These are phyloP conservation scores for Odonthalia washingtoniensis DNA, from an alignment of 31 red algal species.

Conservation along the genomic window DNA sequence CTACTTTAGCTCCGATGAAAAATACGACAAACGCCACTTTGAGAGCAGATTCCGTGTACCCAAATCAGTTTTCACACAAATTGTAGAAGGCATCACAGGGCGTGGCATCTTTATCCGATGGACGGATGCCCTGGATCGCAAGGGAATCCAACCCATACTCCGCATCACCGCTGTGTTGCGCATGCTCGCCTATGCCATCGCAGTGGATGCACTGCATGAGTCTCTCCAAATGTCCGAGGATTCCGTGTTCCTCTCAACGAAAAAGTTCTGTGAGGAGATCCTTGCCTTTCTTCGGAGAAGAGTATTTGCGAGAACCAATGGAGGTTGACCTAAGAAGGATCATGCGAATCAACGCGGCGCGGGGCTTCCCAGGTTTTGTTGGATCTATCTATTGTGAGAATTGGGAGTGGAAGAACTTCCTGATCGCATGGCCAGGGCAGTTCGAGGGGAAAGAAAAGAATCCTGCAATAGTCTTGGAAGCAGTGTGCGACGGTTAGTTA, in stretches of 20 bases:
- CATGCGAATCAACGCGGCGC: conserved; percentile 10
- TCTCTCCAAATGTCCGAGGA: conserved; percentile 31
- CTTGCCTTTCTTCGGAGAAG: conserved; percentile 6
- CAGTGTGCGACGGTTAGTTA: conserved; percentile 29
- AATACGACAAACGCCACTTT: not conserved
- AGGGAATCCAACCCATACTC: conserved; percentile 7
- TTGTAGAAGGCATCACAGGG: not conserved
- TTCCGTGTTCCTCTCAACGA: not conserved
- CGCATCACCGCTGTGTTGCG: conserved; percentile 2
- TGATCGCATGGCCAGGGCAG: conserved; percentile 14
- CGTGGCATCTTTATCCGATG: not conserved
- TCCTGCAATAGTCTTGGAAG: conserved; percentile 28
- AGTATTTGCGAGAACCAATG: conserved; percentile 23
- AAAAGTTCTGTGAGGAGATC: not conserved
- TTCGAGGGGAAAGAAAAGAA: conserved; percentile 8
- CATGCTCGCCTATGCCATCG: conserved; percentile 21
- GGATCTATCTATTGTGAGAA: conserved; percentile 31
- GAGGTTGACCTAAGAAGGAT: conserved; percentile 28
- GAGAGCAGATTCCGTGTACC: conserved; percentile 9
- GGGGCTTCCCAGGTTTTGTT: conserved; percentile 24
- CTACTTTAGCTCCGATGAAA: not conserved
- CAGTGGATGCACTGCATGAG: conserved; percentile 8
- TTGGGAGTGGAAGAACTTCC: conserved; percentile 26
- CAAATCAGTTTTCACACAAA: not conserved
- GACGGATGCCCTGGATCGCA: not conserved